Evolutionary conservation across 2,329 filamentous ascomycete species (phyloP).

Genomic region (Penicillium sp.): DNA sequence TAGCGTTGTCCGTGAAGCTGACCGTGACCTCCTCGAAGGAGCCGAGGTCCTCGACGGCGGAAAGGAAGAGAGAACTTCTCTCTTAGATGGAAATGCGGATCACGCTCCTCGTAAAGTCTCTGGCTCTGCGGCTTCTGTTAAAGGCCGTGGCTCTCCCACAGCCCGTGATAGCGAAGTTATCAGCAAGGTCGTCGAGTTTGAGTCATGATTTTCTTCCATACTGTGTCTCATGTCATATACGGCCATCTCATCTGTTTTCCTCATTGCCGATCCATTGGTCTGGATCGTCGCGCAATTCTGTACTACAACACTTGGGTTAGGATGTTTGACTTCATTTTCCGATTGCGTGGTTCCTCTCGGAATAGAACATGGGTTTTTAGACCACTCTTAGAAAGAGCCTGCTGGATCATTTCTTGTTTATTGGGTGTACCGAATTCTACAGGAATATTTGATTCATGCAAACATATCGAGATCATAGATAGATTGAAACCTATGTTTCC

Average conservation of each 20-base stretch:
- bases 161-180: slow-evolving; percentile 29
- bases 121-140: slow-evolving; percentile 1
- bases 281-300: slow-evolving; percentile 1
- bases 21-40: slow-evolving; percentile 69
- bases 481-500: not conserved
- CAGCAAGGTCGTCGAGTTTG: slow-evolving; percentile 42
- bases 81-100: slow-evolving; percentile 24
- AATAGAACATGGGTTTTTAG: not conserved
- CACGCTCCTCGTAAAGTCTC: slow-evolving; percentile 5
- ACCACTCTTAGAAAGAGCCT: not conserved
- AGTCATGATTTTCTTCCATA: slow-evolving; percentile 24
- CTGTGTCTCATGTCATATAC: slow-evolving; percentile 2
- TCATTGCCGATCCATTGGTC: not conserved
- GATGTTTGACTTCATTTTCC: not conserved
- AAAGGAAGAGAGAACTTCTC: slow-evolving; percentile 30
- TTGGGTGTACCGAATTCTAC: not conserved
- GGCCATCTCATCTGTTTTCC: not conserved
- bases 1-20: slow-evolving; percentile 60
- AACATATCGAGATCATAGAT: not conserved
- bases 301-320: slow-evolving; percentile 8
- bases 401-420: not conserved
- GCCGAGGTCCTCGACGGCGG: slow-evolving; percentile 62
- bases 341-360: not conserved
- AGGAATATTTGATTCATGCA: not conserved
- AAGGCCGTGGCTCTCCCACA: slow-evolving; percentile 8